A percentile compares a stretch with the other conserved stretches of the same genome.
Evolutionary conservation across 2,329 filamentous ascomycete genomes (phyloP).

Genomic region (Colletotrichum melonis): DNA sequence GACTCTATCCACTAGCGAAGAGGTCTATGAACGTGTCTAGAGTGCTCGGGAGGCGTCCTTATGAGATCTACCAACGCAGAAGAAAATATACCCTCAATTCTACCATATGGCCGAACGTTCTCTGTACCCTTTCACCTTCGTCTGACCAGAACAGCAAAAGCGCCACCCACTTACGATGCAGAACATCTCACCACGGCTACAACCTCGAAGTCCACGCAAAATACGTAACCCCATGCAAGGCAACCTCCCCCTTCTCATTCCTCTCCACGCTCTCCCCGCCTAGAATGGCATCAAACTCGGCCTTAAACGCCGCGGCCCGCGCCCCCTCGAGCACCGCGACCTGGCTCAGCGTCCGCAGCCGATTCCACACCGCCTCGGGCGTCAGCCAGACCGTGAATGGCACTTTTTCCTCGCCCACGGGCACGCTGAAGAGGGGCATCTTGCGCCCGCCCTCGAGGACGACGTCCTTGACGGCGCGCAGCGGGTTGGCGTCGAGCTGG

Average conservation of each 20-base stretch:
- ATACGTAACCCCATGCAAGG: conserved; percentile 72
- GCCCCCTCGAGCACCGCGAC: conserved; percentile 69
- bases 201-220: conserved; percentile 70
- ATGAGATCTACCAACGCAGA: conserved; percentile 13
- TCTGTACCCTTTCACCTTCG: not conserved
- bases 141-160: not conserved
- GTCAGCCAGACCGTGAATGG: conserved; percentile 69
- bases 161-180: not conserved
- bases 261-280: conserved; percentile 62
- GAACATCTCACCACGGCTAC: conserved; percentile 39
- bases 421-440: conserved; percentile 67
- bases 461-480: conserved; percentile 60
- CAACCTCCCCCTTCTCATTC: conserved; percentile 72
- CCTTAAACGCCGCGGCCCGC: conserved; percentile 59
- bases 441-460: conserved; percentile 45
- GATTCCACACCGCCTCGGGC: conserved; percentile 71
- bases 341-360: conserved; percentile 75
- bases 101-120: not conserved
- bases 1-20: not conserved
- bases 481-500: conserved; percentile 63
- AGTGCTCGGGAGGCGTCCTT: conserved; percentile 4
- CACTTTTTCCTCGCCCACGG: conserved; percentile 67
- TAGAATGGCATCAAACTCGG: conserved; percentile 65
- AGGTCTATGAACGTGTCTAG: not conserved
- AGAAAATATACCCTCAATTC: conserved; percentile 34